These are phyloP conservation scores for Sporothrix curviconia DNA, from an alignment of 2,329 filamentous ascomycete species.

Conservation along the genomic window DNA sequence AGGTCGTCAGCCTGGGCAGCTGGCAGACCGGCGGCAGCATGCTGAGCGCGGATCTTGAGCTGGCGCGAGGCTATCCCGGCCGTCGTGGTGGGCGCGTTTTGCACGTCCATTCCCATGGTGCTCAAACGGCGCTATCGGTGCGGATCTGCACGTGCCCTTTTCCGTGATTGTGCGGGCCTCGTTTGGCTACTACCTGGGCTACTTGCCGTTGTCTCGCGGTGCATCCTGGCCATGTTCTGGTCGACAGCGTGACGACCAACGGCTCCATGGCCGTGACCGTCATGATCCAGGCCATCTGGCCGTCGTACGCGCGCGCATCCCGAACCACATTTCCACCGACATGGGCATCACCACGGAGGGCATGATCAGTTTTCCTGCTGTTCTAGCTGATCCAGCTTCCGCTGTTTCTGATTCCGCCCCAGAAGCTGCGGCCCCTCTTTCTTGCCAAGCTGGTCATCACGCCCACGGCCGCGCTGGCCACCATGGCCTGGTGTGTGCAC, in stretches of 20 bases:
- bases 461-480: slow-evolving; percentile 12
- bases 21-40: slow-evolving; percentile 10
- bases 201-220: slow-evolving; percentile 27
- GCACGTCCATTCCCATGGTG: slow-evolving; percentile 42
- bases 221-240: slow-evolving; percentile 31
- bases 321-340: slow-evolving; percentile 33
- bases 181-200: slow-evolving; percentile 32
- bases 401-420: slow-evolving; percentile 23
- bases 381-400: slow-evolving; percentile 23
- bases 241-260: slow-evolving; percentile 28
- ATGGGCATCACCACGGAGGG: slow-evolving; percentile 26
- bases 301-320: slow-evolving; percentile 34
- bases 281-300: slow-evolving; percentile 35
- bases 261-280: slow-evolving; percentile 28
- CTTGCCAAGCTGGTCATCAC: slow-evolving; percentile 29
- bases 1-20: slow-evolving; percentile 16
- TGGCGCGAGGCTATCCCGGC: slow-evolving; percentile 17
- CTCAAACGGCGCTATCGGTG: slow-evolving; percentile 32
- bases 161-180: slow-evolving; percentile 30
- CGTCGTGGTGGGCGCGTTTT: slow-evolving; percentile 45
- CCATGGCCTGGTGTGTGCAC: slow-evolving; percentile 72
- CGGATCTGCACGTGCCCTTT: slow-evolving; percentile 33
- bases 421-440: slow-evolving; percentile 23
- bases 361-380: slow-evolving; percentile 31
- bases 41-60: not conserved